Conservation (phyloP, 2,329 filamentous ascomycete genomes). For the Diaporthe amygdali region DNA sequence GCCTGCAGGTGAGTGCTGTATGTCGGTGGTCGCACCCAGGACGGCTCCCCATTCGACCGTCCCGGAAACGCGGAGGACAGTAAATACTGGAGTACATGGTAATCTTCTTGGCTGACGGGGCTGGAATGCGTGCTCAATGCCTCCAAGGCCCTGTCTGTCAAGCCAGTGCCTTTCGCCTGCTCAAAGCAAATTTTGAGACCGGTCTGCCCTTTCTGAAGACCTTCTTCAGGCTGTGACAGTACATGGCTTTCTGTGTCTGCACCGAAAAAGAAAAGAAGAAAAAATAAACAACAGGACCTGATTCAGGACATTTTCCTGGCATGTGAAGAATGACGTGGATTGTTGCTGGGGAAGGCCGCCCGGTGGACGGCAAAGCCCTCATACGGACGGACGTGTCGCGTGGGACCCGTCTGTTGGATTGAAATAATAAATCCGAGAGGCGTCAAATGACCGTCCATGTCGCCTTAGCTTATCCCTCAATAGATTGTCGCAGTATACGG, state of each 20-base stretch:
- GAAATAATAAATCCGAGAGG: not conserved
- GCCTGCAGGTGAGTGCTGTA: too few species aligned
- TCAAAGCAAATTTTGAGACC: not conserved
- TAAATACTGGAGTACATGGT: not conserved
- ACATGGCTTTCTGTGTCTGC: not conserved
- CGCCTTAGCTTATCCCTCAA: not conserved
- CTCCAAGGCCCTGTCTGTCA: too few species aligned
- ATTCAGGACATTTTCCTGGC: not conserved
- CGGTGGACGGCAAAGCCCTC: not conserved
- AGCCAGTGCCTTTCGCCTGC: not conserved
- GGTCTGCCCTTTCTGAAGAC: too few species aligned
- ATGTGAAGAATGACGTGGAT: conserved; percentile 20
- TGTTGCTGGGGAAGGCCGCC: not conserved
- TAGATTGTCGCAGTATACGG: not conserved
- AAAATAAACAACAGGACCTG: not conserved
- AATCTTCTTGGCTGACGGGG: not conserved
- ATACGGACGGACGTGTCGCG: not conserved
- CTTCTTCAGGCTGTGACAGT: not conserved
- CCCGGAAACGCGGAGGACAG: not conserved
- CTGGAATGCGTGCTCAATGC: not conserved
- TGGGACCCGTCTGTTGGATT: not conserved
- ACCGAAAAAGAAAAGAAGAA: not conserved
- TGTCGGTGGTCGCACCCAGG: not conserved
- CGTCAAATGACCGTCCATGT: not conserved
- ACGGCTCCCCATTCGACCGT: conserved; percentile 2